These are phyloP conservation scores for Fusarium chuoi DNA, from an alignment of 2,329 filamentous ascomycete genomes.

Conservation along the genomic window DNA sequence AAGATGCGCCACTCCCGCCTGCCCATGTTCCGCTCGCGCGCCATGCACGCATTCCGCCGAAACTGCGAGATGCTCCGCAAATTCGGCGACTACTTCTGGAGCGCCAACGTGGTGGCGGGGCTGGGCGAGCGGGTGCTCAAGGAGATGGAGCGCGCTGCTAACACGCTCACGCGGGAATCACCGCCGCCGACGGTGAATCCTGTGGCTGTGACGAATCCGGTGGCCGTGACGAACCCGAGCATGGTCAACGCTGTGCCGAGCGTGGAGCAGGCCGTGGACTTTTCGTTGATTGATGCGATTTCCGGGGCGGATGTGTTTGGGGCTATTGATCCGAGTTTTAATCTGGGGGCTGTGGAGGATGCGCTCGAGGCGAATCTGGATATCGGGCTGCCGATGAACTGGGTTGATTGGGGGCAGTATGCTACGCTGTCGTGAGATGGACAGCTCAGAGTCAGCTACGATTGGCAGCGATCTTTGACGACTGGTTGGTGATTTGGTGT, in stretches of 20 bases:
- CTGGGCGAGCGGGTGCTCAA: conserved; percentile 65
- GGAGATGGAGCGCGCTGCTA: conserved; percentile 66
- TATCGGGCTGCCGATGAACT: conserved; percentile 63
- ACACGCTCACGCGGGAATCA: conserved; percentile 53
- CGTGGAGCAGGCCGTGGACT: conserved; percentile 52
- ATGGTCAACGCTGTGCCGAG: conserved; percentile 43
- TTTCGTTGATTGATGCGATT: conserved; percentile 55
- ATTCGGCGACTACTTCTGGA: conserved; percentile 68
- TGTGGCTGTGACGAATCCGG: not conserved
- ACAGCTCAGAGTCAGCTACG: conserved; percentile 2
- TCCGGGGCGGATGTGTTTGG: conserved; percentile 65
- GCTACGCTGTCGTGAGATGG: conserved; percentile 37
- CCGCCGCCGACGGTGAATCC: conserved; percentile 39
- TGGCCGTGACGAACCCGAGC: conserved; percentile 38
- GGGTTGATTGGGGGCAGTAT: conserved; percentile 58
- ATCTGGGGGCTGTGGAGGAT: conserved; percentile 64
- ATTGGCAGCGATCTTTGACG: not conserved
- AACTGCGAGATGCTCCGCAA: conserved; percentile 64
- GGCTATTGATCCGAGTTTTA: conserved; percentile 65
- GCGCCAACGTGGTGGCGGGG: conserved; percentile 63
- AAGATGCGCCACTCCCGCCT: conserved; percentile 71
- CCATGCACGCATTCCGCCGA: conserved; percentile 63
- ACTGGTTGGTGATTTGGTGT: not conserved
- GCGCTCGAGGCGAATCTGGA: conserved; percentile 65
- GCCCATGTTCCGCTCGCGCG: conserved; percentile 67